A percentile compares a stretch with the other conserved stretches of the same genome.
phyloP scores from a whole-genome alignment of 1,139 yeast species.

The Magnusiomyces paraingens region DNA sequence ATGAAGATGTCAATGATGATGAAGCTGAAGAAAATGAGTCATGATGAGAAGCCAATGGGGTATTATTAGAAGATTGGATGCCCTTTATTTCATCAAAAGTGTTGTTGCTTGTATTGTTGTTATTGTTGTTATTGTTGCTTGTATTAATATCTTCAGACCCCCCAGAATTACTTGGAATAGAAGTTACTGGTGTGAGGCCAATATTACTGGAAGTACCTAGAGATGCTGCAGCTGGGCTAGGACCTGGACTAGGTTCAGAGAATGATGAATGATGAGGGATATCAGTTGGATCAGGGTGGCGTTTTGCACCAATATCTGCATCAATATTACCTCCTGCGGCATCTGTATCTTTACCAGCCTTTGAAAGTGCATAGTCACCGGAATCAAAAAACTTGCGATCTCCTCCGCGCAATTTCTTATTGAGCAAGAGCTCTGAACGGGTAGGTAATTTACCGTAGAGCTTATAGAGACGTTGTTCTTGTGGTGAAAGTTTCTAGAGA shows the following conservation, averaged over 20 bases:
- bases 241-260: too few species aligned
- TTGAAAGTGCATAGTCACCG: conserved; percentile 94
- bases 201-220: too few species aligned
- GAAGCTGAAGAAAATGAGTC: background rate
- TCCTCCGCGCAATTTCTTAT: conserved; percentile 13
- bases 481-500: conserved; percentile 24
- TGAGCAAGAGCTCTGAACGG: conserved; percentile 54
- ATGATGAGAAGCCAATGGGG: too few species aligned
- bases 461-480: conserved; percentile 48
- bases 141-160: too few species aligned
- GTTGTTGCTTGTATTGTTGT: too few species aligned
- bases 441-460: conserved; percentile 88
- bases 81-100: too few species aligned
- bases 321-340: conserved; percentile 8
- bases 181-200: too few species aligned
- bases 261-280: conserved; percentile 32
- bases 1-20: background rate
- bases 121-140: too few species aligned
- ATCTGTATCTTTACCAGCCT: conserved; percentile 40
- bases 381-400: conserved; percentile 94
- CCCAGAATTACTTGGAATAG: too few species aligned
- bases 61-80: too few species aligned
- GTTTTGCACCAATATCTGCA: conserved; percentile 34
- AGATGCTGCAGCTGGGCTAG: too few species aligned
- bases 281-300: conserved; percentile 39